phyloP scores from a whole-genome alignment of 495 filamentous ascomycete species.

The Neurospora tetrasperma region DNA sequence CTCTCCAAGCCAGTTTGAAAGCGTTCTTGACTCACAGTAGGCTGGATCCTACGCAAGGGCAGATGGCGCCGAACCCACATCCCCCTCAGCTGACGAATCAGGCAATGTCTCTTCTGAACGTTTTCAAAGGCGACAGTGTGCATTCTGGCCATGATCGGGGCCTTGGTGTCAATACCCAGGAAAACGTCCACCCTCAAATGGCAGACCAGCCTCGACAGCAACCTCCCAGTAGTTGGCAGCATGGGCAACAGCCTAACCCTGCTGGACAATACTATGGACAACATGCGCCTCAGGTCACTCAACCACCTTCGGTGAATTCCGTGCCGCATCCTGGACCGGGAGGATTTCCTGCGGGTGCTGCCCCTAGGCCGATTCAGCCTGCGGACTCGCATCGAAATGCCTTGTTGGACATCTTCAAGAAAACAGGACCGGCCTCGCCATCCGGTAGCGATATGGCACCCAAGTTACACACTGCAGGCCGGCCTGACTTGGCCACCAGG shows the following conservation, averaged over 20 bases:
- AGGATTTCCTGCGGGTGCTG: constrained; percentile 1
- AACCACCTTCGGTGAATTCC: constrained; percentile 1
- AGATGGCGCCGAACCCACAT: constrained; percentile 14
- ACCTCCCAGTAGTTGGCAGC: constrained; percentile 10
- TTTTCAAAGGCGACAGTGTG: constrained; percentile 43
- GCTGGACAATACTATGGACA: constrained; percentile 18
- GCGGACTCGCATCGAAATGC: constrained; percentile 36
- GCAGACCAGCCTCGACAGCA: constrained; percentile 11
- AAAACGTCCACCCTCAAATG: constrained; percentile 3
- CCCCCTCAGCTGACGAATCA: constrained; percentile 33
- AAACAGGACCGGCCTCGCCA: constrained; percentile 16
- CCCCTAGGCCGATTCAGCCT: constrained; percentile 17
- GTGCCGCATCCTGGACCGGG: not conserved
- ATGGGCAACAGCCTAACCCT: constrained; percentile 8
- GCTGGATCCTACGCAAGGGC: constrained; percentile 31
- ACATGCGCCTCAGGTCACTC: constrained; percentile 2
- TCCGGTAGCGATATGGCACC: constrained; percentile 13
- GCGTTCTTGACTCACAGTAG: not conserved
- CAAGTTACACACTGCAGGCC: constrained; percentile 5
- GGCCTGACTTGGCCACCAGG: constrained; percentile 5
- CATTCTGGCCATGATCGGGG: constrained; percentile 7
- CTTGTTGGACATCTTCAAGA: constrained; percentile 42
- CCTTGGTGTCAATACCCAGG: constrained; percentile 5
- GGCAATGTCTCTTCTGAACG: constrained; percentile 50
- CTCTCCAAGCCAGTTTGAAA: not conserved